Evolutionary conservation across 139 green algal species (phyloP), one percentile per base, ranked within the genome.

Genomic region (Choricystis sp.): DNA sequence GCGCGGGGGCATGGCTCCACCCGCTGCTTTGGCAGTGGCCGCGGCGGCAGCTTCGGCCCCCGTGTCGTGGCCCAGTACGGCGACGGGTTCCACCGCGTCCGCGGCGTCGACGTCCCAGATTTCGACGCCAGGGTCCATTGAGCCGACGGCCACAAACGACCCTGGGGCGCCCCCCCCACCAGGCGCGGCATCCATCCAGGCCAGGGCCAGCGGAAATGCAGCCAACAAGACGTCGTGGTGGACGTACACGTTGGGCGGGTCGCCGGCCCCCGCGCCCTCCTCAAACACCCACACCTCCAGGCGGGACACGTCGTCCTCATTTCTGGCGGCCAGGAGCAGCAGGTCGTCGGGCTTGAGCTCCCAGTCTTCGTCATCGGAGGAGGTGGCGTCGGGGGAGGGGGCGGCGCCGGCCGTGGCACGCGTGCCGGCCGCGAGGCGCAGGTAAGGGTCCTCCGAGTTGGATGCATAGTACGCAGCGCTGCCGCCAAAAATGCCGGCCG

Each of bases 281-380:
- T 98, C 88, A 60, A 94, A 97, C 31, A 97, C 83, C 89, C 87
- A 97, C n/a, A 95, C 76, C 77, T 97, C 91, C 4, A 98, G 63
- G 65, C 88, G 83, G 69, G 69, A 85, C 22, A 97, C 78, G 52
- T 98, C 91, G 60, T 97, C 92, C 59, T 98, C 92, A 63, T 90
- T 92, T 3, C 87, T 73, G 0, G 86, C 86, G 31, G 90, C 84
- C 62, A 96, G 64, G 26, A 98, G 82, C 27, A 98, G 64, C 59
- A 95, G 74, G 73, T 98, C 92, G 1, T 67, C 74, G n/a, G 78
- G 68, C 5, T 74, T 70, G 0, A 84, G 58, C 22, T 83, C 67
- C 9, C 76, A 69, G 20, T 88, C 84, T 19, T 84, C 75, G 24
- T 69, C 72, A 29, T 90, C 84, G 25, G 74, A 76, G 49, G 86